phyloP scores from a whole-genome alignment of 176 grass and related monocot species.

The Elaeis guineensis region DNA sequence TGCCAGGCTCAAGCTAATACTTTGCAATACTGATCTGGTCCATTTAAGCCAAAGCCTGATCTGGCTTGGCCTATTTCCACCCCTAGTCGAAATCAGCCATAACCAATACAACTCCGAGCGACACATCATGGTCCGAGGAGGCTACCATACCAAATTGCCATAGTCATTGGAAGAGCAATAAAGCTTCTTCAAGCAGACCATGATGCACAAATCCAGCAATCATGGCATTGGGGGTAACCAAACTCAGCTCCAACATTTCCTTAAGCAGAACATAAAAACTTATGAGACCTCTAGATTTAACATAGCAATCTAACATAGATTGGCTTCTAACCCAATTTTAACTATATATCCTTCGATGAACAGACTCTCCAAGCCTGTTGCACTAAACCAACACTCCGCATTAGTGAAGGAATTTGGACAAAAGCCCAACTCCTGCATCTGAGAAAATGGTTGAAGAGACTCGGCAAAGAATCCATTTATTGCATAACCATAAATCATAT shows the following conservation, averaged over 20 bases:
- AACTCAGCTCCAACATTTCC: constrained; percentile 24
- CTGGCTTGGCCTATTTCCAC: too few species aligned
- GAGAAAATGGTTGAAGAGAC: constrained; percentile 24
- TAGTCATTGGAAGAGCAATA: constrained; percentile 15
- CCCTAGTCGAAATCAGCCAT: too few species aligned
- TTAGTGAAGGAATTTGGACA: constrained; percentile 50
- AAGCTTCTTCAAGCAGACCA: constrained; percentile 40
- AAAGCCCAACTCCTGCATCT: constrained; percentile 28
- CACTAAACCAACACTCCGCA: constrained; percentile 20
- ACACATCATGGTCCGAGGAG: too few species aligned
- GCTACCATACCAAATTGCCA: neutral
- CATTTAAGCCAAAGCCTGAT: too few species aligned
- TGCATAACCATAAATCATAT: constrained; percentile 26
- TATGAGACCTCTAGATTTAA: constrained; percentile 31
- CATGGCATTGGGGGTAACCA: constrained; percentile 59
- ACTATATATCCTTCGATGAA: constrained; percentile 46
- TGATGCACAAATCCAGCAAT: constrained; percentile 45
- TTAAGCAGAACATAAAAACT: constrained; percentile 30
- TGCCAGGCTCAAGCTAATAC: too few species aligned
- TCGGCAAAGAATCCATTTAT: constrained; percentile 18
- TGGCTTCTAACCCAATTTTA: constrained; percentile 33
- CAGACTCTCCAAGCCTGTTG: constrained; percentile 23
- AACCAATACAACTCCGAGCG: constrained; percentile 30
- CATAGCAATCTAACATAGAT: constrained; percentile 48
- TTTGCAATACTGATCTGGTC: too few species aligned